Evolutionary conservation across 805 yeast species (phyloP).

Genomic region (Yarrowia osloensis): DNA sequence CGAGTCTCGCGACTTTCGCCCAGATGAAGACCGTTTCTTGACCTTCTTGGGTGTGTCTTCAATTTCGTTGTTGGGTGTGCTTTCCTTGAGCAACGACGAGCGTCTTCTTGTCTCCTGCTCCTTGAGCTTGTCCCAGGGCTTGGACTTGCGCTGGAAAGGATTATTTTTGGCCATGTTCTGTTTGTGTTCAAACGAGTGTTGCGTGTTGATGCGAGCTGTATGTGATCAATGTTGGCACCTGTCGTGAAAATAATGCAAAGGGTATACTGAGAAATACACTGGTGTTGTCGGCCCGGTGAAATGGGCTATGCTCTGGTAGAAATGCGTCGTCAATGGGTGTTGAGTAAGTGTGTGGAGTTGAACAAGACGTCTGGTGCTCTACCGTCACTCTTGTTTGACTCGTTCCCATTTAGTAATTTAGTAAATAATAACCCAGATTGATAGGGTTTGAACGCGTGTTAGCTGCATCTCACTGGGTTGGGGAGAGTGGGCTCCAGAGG

Average conservation of each 20-base stretch:
- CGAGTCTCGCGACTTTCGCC: not conserved
- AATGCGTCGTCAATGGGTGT: not conserved
- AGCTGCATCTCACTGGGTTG: conserved; percentile 3
- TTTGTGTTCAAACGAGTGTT: not conserved
- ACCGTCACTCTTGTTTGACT: not conserved
- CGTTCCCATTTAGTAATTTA: conserved; percentile 9
- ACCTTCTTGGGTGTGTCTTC: not conserved
- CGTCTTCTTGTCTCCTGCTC: conserved; percentile 16
- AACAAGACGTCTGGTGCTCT: not conserved
- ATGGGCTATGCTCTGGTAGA: not conserved
- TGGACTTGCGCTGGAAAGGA: conserved; percentile 13
- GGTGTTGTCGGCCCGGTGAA: too few species aligned
- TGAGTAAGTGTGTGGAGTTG: not conserved
- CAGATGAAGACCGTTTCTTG: not conserved
- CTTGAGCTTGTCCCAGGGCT: conserved; percentile 28
- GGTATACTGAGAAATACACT: too few species aligned
- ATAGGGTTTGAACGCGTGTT: conserved; percentile 18
- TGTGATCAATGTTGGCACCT: not conserved
- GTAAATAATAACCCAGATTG: conserved; percentile 11
- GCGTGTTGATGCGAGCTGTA: too few species aligned
- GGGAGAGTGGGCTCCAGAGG: not conserved
- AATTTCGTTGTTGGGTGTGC: not conserved
- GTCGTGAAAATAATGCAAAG: not conserved
- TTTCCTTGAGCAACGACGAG: not conserved
- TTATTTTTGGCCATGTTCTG: conserved; percentile 3